phyloP scores from a whole-genome alignment of 2,329 filamentous ascomycete species.

The Coniochaeta sp. region DNA sequence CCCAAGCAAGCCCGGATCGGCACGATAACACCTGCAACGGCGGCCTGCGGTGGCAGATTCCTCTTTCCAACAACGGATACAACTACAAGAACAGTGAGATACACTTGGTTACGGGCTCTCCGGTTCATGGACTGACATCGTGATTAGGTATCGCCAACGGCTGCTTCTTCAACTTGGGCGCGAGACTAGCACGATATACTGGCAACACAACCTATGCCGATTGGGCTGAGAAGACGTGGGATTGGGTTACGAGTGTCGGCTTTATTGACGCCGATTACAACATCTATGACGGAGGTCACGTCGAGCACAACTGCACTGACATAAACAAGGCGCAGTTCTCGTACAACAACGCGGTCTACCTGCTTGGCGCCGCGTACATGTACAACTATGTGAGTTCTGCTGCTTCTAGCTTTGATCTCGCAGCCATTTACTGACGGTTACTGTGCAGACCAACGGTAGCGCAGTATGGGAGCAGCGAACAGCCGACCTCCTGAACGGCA shows the following conservation, averaged over 20 bases:
- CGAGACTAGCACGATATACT: constrained; percentile 66
- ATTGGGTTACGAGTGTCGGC: constrained; percentile 48
- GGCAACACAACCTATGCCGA: constrained; percentile 56
- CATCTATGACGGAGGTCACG: constrained; percentile 57
- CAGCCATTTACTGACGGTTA: neutral
- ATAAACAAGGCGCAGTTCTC: constrained; percentile 58
- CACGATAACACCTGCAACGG: constrained; percentile 58
- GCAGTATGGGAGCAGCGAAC: constrained; percentile 45
- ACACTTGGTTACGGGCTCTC: neutral
- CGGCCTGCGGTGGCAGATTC: constrained; percentile 73
- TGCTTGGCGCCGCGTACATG: constrained; percentile 60
- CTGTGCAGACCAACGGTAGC: constrained; percentile 40
- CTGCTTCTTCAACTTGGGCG: constrained; percentile 56
- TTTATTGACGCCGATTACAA: constrained; percentile 50
- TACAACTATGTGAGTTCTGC: constrained; percentile 49
- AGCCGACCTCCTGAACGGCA: constrained; percentile 44
- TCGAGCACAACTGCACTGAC: constrained; percentile 49
- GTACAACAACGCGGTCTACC: constrained; percentile 55
- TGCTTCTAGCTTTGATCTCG: neutral
- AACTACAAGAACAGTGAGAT: constrained; percentile 56
- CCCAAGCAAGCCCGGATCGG: constrained; percentile 51
- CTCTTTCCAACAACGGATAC: constrained; percentile 64
- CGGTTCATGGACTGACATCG: constrained; percentile 9
- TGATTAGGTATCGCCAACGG: constrained; percentile 47
- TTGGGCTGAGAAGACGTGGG: constrained; percentile 53